A percentile compares a stretch with the other conserved stretches of the same genome.
These are phyloP conservation scores for Strigomonas galati DNA, from an alignment of 208 protist species.

Conservation along the genomic window DNA sequence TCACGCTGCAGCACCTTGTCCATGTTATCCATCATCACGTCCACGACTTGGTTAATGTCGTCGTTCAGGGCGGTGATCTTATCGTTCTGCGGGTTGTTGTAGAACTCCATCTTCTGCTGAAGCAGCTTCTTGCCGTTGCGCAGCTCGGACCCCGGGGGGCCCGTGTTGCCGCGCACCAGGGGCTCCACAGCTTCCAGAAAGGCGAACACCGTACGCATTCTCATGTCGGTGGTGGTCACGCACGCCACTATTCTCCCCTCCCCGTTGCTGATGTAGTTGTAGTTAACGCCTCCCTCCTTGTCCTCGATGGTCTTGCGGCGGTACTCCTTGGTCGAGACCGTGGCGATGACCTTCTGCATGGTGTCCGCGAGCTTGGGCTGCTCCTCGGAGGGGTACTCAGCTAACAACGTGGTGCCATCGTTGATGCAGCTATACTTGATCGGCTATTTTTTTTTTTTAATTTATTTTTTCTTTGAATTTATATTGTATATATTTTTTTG, in stretches of 20 bases:
- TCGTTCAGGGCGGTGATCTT: constrained; percentile 88
- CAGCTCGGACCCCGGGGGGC: constrained; percentile 54
- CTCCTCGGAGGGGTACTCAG: constrained; percentile 78
- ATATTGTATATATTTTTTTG: neutral
- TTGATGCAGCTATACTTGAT: constrained; percentile 92
- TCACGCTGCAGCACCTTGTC: constrained; percentile 88
- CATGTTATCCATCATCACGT: constrained; percentile 94
- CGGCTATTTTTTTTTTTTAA: constrained; percentile 26
- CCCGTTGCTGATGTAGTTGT: constrained; percentile 91
- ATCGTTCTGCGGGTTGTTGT: constrained; percentile 91
- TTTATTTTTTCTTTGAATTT: neutral
- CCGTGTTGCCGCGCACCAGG: constrained; percentile 54
- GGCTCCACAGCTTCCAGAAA: constrained; percentile 90
- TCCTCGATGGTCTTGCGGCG: constrained; percentile 89
- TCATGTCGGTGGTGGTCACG: constrained; percentile 83
- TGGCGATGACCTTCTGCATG: constrained; percentile 88
- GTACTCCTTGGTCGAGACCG: constrained; percentile 80
- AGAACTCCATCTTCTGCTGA: constrained; percentile 93
- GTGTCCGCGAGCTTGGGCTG: constrained; percentile 74
- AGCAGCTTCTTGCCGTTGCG: constrained; percentile 90
- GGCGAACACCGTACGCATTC: constrained; percentile 88
- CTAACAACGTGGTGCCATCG: constrained; percentile 70
- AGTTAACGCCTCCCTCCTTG: constrained; percentile 87
- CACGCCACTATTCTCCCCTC: constrained; percentile 86
- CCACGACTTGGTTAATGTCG: constrained; percentile 88